These are phyloP conservation scores for Raphidocelis subcapitata DNA, from an alignment of 139 green algal genomes.

Conservation along the genomic window DNA sequence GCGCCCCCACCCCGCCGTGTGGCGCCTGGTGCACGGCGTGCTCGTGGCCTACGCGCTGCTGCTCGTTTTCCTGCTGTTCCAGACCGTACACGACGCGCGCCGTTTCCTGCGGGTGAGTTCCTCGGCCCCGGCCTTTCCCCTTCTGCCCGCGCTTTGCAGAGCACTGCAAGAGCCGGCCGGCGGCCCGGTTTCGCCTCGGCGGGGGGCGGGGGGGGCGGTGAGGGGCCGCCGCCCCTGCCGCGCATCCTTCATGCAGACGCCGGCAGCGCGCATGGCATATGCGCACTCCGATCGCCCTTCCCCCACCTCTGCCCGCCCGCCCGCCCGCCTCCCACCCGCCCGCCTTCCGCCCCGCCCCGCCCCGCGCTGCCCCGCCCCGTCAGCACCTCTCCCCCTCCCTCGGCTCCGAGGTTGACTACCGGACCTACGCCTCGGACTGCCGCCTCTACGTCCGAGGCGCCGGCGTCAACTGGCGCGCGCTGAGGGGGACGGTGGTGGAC, in stretches of 20 bases:
- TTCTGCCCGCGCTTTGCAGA: no score
- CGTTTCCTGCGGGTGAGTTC: constrained; percentile 66
- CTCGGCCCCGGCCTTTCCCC: no score
- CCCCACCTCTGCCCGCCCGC: no score
- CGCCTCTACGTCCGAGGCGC: constrained; percentile 64
- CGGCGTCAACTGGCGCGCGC: constrained; percentile 54
- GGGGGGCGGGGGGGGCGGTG: no score
- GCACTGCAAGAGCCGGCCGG: no score
- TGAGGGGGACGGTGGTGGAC: constrained; percentile 81
- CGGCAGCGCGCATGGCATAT: no score
- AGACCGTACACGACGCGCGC: constrained; percentile 69
- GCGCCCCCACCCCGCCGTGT: constrained; percentile 88
- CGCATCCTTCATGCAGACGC: no score
- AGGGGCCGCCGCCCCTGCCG: no score
- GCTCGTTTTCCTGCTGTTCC: constrained; percentile 86
- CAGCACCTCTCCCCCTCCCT: constrained; percentile 83
- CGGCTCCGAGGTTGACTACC: constrained; percentile 69
- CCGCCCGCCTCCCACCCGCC: no score
- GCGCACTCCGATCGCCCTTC: no score
- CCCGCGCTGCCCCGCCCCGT: background rate
- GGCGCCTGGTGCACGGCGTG: constrained; percentile 81
- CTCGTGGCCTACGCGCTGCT: constrained; percentile 82
- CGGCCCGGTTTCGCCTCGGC: no score
- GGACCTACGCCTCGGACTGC: constrained; percentile 80
- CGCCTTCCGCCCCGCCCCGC: no score